phyloP scores from a whole-genome alignment of 306 rosid species.

The Purshia tridentata region DNA sequence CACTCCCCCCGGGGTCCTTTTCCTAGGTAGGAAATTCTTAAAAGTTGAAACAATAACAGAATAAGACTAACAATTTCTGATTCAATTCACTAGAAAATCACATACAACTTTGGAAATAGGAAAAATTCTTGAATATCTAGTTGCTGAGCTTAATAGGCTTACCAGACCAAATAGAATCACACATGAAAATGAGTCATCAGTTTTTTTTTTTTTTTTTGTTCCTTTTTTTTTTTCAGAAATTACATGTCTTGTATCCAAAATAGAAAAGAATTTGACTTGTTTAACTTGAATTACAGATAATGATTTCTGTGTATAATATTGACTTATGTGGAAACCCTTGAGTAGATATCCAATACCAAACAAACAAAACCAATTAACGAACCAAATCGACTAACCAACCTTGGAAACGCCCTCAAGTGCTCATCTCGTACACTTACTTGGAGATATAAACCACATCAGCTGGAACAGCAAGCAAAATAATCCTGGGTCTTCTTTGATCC shows the following conservation, averaged over 20 bases:
- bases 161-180: neutral
- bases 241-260: slow-evolving; percentile 34
- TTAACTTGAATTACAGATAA: slow-evolving; percentile 32
- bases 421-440: slow-evolving; percentile 15
- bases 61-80: too few relatives aligned
- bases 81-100: neutral
- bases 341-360: slow-evolving; percentile 29
- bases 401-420: slow-evolving; percentile 18
- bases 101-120: neutral
- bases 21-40: neutral
- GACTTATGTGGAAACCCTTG: slow-evolving; percentile 36
- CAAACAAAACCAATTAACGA: slow-evolving; percentile 35
- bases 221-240: slow-evolving; percentile 18
- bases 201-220: slow-evolving; percentile 18
- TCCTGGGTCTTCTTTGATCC: slow-evolving; percentile 54
- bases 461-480: slow-evolving; percentile 79
- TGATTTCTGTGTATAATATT: slow-evolving; percentile 37
- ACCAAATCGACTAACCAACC: slow-evolving; percentile 32
- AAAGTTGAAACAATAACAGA: too few relatives aligned
- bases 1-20: too few relatives aligned
- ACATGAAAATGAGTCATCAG: slow-evolving; percentile 25
- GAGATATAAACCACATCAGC: slow-evolving; percentile 37
- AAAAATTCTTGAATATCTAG: neutral
- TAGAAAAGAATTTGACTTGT: slow-evolving; percentile 26
- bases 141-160: slow-evolving; percentile 2